Conservation (phyloP, 768 basidiomycete species). For the Tephrocybe sp. region DNA sequence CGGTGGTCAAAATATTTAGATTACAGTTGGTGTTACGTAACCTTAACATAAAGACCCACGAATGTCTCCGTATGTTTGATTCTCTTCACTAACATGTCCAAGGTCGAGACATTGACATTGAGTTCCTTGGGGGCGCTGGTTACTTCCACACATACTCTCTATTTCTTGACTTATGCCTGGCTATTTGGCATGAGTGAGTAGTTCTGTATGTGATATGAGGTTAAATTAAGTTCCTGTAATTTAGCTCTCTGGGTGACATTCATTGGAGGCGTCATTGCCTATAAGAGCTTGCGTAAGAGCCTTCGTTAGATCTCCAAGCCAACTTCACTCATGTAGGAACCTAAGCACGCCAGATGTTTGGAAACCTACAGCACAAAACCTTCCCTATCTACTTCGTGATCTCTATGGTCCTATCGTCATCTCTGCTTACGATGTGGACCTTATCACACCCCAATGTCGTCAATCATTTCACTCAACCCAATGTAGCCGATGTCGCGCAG, state of each 20-base stretch:
- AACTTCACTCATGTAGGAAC: not conserved
- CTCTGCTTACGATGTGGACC: slow-evolving; percentile 57
- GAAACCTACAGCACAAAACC: slow-evolving; percentile 66
- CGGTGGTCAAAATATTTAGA: slow-evolving; percentile 7
- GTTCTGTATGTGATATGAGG: not conserved
- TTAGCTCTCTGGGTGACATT: slow-evolving; percentile 62
- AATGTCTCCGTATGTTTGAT: slow-evolving; percentile 1
- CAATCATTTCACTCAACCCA: slow-evolving; percentile 41
- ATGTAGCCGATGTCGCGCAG: slow-evolving; percentile 61
- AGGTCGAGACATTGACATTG: slow-evolving; percentile 34
- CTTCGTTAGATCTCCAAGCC: not conserved
- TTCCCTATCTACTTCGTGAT: slow-evolving; percentile 75
- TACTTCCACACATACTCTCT: slow-evolving; percentile 36
- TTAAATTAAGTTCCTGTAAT: slow-evolving; percentile 1
- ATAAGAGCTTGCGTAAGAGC: slow-evolving; percentile 52
- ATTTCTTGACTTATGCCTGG: slow-evolving; percentile 58
- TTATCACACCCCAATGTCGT: slow-evolving; percentile 55
- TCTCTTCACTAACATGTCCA: slow-evolving; percentile 24
- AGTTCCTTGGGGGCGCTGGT: slow-evolving; percentile 29
- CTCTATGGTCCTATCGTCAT: slow-evolving; percentile 51
- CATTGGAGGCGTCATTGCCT: slow-evolving; percentile 68
- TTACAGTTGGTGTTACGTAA: slow-evolving; percentile 12
- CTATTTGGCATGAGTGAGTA: slow-evolving; percentile 69
- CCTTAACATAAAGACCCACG: slow-evolving; percentile 3
- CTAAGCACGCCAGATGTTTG: slow-evolving; percentile 71